These are phyloP conservation scores for Exophiala dermatitidis DNA, from an alignment of 2,329 filamentous ascomycete species.

Conservation along the genomic window DNA sequence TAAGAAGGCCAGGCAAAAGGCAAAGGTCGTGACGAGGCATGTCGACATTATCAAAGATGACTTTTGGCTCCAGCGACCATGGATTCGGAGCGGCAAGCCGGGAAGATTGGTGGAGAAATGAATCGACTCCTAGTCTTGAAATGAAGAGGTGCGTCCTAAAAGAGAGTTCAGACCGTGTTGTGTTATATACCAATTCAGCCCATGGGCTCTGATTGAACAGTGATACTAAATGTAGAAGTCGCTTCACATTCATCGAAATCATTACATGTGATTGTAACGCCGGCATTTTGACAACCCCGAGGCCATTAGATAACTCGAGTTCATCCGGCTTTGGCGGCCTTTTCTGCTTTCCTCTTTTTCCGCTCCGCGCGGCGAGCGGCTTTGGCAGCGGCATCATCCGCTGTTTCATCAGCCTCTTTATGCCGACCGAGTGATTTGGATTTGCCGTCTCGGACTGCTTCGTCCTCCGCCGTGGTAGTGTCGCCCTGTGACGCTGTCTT, in stretches of 20 bases:
- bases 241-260: no score
- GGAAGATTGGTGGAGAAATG: conserved; percentile 2
- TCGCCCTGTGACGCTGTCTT: background rate
- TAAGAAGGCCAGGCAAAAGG: conserved; percentile 72
- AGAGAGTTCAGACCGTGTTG: background rate
- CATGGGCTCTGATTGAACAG: no score
- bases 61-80: conserved; percentile 84
- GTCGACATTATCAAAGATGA: conserved; percentile 91
- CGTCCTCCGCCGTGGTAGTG: no score
- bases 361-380: conserved; percentile 19
- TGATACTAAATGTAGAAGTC: no score
- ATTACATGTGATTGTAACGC: background rate
- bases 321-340: conserved; percentile 2
- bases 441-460: background rate
- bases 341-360: conserved; percentile 20
- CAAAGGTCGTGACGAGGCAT: conserved; percentile 72
- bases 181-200: no score
- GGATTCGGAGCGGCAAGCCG: conserved; percentile 46
- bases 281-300: background rate
- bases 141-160: background rate
- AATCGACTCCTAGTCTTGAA: background rate
- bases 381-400: conserved; percentile 11
- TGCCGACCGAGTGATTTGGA: background rate
- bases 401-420: background rate
- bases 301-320: background rate